These are phyloP conservation scores for Steccherinum ochraceum DNA, from an alignment of 768 basidiomycete genomes.

Conservation along the genomic window DNA sequence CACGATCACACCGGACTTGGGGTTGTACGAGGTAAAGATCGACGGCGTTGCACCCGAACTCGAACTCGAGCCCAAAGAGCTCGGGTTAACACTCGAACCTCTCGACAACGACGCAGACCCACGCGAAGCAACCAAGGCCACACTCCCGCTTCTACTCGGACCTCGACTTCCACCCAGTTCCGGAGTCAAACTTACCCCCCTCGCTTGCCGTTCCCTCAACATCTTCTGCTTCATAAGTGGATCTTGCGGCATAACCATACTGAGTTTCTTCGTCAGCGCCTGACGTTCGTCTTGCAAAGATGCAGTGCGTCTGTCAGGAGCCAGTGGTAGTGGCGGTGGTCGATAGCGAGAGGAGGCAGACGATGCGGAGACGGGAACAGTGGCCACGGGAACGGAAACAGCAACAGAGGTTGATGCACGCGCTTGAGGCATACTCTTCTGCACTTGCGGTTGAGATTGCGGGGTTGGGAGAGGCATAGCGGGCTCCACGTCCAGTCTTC, in stretches of 20 bases:
- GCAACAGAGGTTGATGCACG: background rate
- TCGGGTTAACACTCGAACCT: too few species aligned
- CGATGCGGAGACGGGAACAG: too few species aligned
- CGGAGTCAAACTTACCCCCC: background rate
- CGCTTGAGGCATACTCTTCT: background rate
- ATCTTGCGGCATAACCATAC: background rate
- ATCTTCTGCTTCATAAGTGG: background rate
- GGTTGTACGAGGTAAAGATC: background rate
- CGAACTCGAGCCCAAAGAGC: background rate
- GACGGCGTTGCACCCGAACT: background rate
- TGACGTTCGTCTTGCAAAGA: background rate
- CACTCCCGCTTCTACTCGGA: background rate
- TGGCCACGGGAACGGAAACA: too few species aligned
- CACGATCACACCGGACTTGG: background rate
- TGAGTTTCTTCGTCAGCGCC: background rate
- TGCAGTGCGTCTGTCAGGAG: background rate
- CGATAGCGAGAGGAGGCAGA: too few species aligned
- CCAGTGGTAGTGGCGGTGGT: background rate
- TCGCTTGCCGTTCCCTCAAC: background rate
- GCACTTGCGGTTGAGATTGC: background rate
- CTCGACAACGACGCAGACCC: too few species aligned
- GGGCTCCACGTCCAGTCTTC: background rate
- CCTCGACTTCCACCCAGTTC: background rate
- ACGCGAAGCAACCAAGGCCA: too few species aligned
- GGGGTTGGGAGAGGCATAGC: background rate